Base-by-base conservation (phyloP, 2,329 filamentous ascomycete species). In the Penicillium expansum region DNA sequence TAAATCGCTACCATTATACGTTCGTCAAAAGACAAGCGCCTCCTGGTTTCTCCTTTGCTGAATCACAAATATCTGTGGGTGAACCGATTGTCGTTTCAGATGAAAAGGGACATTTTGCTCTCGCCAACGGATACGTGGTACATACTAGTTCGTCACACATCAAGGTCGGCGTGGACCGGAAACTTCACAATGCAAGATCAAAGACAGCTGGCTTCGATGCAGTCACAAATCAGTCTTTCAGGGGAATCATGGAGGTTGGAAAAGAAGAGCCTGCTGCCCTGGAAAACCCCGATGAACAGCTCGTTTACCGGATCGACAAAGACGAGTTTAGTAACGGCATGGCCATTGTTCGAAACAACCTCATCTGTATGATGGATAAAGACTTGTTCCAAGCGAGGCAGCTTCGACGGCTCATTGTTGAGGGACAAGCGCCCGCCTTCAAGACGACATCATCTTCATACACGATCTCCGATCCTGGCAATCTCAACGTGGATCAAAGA, bases 301-400 rank as follows among this genome's bases (percentile, higher is more conserved):
- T 81, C 5, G 74, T 83, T 39, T 99, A 96, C 67, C 88, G 94
- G 24, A 80, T 99, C 4, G 94, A 99, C 75, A 97, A 97, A 71
- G 94, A 99, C 67, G 94, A 99, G 70, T 99, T 99, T 74, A 96
- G 91, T 75, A 97, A 96, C 67, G 94, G 94, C 56, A 96, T 99
- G 91, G 92, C 94, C 3, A 89, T 89, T 30, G 90, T 96, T 44
- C 87, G 94, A 52, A 97, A 96, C 75, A 99, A 97, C 65, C 82
- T 99, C 1, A 85, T 97, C 32, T 90, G 92, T 64, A 84, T 96
- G 67, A 97, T 99, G 92, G 85, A 90, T 39, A 86, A 92, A 63
- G 85, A 86, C 42, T 80, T 88, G 1, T 87, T 86, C 65, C 87
- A 87, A 47, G 86, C 90, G 20, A 80, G 82, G 45, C 82, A 92